These are phyloP conservation scores for Colletotrichum lindemuthianum DNA, from an alignment of 2,329 filamentous ascomycete genomes.

Conservation along the genomic window DNA sequence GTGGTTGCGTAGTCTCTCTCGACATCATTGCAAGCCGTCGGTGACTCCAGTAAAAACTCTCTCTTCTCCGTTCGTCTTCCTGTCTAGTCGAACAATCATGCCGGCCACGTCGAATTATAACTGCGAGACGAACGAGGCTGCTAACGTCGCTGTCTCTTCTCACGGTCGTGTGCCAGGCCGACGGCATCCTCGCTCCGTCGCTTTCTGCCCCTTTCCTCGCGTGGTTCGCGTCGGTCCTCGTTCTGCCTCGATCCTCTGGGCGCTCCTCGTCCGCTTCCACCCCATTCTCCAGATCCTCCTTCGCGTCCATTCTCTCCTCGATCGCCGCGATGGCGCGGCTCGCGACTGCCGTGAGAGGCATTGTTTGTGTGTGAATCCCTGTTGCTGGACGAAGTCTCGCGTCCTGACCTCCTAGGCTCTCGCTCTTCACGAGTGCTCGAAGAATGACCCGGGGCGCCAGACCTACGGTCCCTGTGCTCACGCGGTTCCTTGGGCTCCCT, in stretches of 20 bases:
- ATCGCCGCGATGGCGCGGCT: conserved; percentile 46
- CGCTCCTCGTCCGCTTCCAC: conserved; percentile 29
- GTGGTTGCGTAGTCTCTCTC: conserved; percentile 9
- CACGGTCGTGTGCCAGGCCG: conserved; percentile 55
- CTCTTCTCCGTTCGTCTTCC: conserved; percentile 1
- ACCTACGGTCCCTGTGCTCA: conserved; percentile 57
- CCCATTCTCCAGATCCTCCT: conserved; percentile 35
- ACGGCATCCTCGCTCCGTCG: conserved; percentile 61
- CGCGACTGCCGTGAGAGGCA: conserved; percentile 40
- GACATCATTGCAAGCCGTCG: conserved; percentile 23
- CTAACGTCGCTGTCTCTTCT: conserved; percentile 65
- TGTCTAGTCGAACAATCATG: conserved; percentile 14
- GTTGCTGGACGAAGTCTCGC: conserved; percentile 28
- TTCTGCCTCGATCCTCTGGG: conserved; percentile 41
- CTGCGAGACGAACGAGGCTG: conserved; percentile 31
- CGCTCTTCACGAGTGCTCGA: conserved; percentile 39
- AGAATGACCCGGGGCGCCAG: conserved; percentile 40
- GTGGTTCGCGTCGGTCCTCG: conserved; percentile 45
- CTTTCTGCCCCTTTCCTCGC: conserved; percentile 53
- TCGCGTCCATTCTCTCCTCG: conserved; percentile 11
- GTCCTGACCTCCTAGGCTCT: conserved; percentile 41
- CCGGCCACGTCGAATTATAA: neutral
- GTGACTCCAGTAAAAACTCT: conserved; percentile 18
- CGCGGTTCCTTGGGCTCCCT: conserved; percentile 56
- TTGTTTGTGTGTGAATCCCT: conserved; percentile 26